A percentile compares a stretch with the other conserved stretches of the same genome.
phyloP scores from a whole-genome alignment of 257 asterid genomes.

The Penstemon barbatus region DNA sequence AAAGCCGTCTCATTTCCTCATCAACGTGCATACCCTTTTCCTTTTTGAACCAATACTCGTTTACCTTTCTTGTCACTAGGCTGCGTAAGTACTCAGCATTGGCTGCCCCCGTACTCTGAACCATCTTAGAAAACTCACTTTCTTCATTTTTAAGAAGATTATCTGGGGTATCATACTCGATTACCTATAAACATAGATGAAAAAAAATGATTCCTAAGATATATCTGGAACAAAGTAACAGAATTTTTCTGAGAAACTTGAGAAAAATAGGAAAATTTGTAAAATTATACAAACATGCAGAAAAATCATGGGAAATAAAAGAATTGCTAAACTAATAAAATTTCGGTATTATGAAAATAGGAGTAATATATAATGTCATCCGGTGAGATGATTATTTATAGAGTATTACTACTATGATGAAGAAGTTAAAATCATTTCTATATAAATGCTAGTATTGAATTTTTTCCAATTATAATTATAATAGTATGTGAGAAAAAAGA shows the following conservation, averaged over 20 bases:
- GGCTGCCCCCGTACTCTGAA: constrained; percentile 52
- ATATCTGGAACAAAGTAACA: no score
- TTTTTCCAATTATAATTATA: no score
- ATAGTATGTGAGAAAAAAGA: no score
- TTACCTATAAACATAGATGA: constrained; percentile 29
- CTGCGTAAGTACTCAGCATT: constrained; percentile 50
- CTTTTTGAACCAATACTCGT: background rate
- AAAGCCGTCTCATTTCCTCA: constrained; percentile 19
- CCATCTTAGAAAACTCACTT: constrained; percentile 48
- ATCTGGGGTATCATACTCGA: constrained; percentile 40
- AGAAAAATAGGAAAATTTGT: no score
- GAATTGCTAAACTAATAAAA: no score
- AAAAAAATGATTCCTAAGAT: background rate
- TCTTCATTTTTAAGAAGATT: constrained; percentile 36
- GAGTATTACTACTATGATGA: no score
- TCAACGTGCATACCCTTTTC: constrained; percentile 16
- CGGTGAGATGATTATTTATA: no score
- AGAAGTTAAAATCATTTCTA: no score
- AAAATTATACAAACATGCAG: background rate
- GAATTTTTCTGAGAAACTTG: no score
- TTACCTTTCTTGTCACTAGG: constrained; percentile 35
- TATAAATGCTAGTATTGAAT: no score
- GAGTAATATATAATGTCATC: no score
- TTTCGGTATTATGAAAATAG: no score
- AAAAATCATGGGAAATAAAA: background rate